phyloP scores from a whole-genome alignment of 1,139 yeast genomes.

The Saccharomyces pastorianus region DNA sequence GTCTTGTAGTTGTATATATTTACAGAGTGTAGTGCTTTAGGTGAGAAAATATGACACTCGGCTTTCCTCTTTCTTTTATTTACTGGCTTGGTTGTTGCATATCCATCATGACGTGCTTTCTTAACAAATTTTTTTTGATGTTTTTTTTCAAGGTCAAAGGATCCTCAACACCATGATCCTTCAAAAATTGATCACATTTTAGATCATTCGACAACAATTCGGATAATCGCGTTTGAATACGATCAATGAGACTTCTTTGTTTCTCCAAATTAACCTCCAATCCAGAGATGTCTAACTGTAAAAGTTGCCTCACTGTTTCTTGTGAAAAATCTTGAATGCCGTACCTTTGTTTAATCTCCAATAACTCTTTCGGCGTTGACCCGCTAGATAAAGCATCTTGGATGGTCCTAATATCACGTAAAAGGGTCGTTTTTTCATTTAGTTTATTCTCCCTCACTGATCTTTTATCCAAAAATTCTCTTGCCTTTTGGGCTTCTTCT shows the following conservation, averaged over 20 bases:
- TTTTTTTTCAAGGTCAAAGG: constrained; percentile 36
- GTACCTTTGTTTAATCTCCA: constrained; percentile 43
- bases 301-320: constrained; percentile 31
- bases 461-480: constrained; percentile 43
- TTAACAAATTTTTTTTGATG: constrained; percentile 45
- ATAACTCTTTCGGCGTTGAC: constrained; percentile 38
- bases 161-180: constrained; percentile 27
- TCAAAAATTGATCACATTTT: constrained; percentile 29
- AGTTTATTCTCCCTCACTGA: constrained; percentile 33
- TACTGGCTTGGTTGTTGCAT: constrained; percentile 4
- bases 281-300: constrained; percentile 36
- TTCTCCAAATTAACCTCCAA: constrained; percentile 31
- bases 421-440: constrained; percentile 22
- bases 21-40: neutral
- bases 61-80: neutral
- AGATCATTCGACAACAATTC: constrained; percentile 33
- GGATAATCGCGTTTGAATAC: constrained; percentile 32
- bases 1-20: neutral
- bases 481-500: constrained; percentile 51
- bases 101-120: constrained; percentile 38
- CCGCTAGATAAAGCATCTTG: constrained; percentile 27
- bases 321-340: constrained; percentile 58
- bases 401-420: constrained; percentile 27
- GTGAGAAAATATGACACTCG: no score
- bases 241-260: constrained; percentile 27